Percentiles rank a stretch among this genome's conserved stretches.
Conservation (phyloP, 73 alveolate species). For the Symbiodinium pilosum region DNA sequence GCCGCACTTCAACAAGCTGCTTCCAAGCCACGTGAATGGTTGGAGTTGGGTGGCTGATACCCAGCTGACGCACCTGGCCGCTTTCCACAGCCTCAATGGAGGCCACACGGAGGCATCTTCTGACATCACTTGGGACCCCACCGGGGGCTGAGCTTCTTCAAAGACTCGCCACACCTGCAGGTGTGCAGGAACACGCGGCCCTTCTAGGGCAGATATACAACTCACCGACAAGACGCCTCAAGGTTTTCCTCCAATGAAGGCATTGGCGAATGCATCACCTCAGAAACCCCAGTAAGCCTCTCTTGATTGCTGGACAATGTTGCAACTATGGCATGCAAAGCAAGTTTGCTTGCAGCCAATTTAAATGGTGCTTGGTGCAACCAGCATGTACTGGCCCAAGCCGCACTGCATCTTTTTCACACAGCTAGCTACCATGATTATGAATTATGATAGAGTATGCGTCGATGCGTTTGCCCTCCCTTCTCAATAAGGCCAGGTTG, state of each 20-base stretch:
- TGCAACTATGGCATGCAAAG: too few species aligned
- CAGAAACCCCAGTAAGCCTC: background rate
- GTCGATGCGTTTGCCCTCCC: too few species aligned
- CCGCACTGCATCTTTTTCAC: too few species aligned
- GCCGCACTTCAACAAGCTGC: too few species aligned
- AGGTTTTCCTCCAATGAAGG: slow-evolving; percentile 69
- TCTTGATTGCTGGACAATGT: background rate
- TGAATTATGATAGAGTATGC: too few species aligned
- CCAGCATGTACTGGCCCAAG: too few species aligned
- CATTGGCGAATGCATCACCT: slow-evolving; percentile 94
- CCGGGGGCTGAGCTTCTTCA: slow-evolving; percentile 7
- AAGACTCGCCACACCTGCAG: slow-evolving; percentile 74
- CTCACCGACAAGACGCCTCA: too few species aligned
- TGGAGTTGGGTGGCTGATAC: slow-evolving; percentile 42
- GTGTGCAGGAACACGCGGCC: background rate
- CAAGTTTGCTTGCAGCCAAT: too few species aligned
- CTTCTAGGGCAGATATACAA: too few species aligned
- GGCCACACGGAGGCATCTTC: background rate
- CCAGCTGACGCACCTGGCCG: slow-evolving; percentile 77
- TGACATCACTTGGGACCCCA: background rate
- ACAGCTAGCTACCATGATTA: too few species aligned
- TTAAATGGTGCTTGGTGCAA: too few species aligned
- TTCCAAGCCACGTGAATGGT: background rate
- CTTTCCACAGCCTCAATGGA: slow-evolving; percentile 26
- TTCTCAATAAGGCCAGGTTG: too few species aligned